Percentiles rank a stretch among this genome's conserved stretches.
Evolutionary conservation across 495 filamentous ascomycete species (phyloP).

Genomic region (Penicillium arizonense): DNA sequence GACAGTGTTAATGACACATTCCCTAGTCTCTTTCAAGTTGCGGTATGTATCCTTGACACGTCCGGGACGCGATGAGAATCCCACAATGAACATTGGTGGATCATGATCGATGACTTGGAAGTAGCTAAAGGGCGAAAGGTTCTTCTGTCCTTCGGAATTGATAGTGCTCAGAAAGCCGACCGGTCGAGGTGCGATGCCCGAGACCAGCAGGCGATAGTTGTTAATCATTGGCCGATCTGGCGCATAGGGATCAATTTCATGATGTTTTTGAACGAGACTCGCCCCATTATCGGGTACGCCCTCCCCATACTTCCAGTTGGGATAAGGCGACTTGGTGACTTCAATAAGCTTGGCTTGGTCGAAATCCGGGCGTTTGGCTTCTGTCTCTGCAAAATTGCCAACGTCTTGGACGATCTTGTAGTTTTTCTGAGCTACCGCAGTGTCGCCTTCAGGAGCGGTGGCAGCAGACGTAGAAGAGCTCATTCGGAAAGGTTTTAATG

Average conservation of each 20-base stretch:
- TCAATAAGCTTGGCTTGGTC: constrained; percentile 43
- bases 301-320: constrained; percentile 69
- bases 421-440: constrained; percentile 9
- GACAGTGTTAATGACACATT: constrained; percentile 79
- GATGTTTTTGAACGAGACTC: constrained; percentile 51
- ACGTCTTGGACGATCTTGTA: constrained; percentile 29
- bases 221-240: constrained; percentile 58
- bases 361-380: constrained; percentile 66
- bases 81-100: constrained; percentile 79
- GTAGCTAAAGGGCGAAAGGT: constrained; percentile 82
- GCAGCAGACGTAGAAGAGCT: no score
- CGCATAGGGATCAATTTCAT: constrained; percentile 77
- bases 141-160: constrained; percentile 52
- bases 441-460: background rate
- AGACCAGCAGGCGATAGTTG: constrained; percentile 91
- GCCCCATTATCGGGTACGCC: constrained; percentile 56
- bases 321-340: constrained; percentile 67
- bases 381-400: constrained; percentile 65
- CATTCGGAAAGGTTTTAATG: no score
- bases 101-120: constrained; percentile 79
- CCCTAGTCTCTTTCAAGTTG: constrained; percentile 64
- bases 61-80: constrained; percentile 57
- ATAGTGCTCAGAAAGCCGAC: constrained; percentile 57
- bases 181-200: constrained; percentile 77
- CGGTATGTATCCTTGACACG: constrained; percentile 67